Evolutionary conservation across 345 rosid genomes (phyloP).

Genomic region (Ceriops tagal): DNA sequence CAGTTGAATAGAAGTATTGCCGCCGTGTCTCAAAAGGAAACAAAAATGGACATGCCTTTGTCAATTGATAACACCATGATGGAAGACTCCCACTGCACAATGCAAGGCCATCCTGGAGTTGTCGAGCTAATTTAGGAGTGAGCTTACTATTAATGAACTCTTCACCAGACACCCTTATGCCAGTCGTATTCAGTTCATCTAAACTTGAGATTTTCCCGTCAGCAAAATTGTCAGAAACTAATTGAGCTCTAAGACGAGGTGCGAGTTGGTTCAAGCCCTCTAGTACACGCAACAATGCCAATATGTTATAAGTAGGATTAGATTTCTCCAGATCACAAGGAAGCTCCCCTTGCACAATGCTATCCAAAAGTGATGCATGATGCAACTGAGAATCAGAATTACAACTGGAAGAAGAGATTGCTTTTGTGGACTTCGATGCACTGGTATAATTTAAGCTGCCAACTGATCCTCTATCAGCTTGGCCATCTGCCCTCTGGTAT

Average conservation of each 20-base stretch:
- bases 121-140: conserved; percentile 96
- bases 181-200: conserved; percentile 48
- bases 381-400: conserved; percentile 47
- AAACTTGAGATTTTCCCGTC: conserved; percentile 56
- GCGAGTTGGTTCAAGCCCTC: conserved; percentile 95
- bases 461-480: conserved; percentile 55
- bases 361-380: conserved; percentile 70
- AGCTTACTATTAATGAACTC: conserved; percentile 88
- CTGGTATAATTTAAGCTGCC: conserved; percentile 59
- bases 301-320: conserved; percentile 80
- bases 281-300: conserved; percentile 78
- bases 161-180: conserved; percentile 64
- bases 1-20: conserved; percentile 95
- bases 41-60: conserved; percentile 91
- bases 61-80: conserved; percentile 95
- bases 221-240: conserved; percentile 52
- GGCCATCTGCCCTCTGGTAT: conserved; percentile 86
- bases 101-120: conserved; percentile 98
- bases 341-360: conserved; percentile 84
- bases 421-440: conserved; percentile 52
- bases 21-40: conserved; percentile 97
- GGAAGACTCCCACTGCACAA: conserved; percentile 99
- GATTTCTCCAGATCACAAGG: conserved; percentile 95
- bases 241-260: conserved; percentile 71
- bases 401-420: conserved; percentile 42